Percentiles rank a stretch among this genome's conserved stretches.
Conservation (phyloP, 148 eudicot genomes). For the Amaranthus palmeri region DNA sequence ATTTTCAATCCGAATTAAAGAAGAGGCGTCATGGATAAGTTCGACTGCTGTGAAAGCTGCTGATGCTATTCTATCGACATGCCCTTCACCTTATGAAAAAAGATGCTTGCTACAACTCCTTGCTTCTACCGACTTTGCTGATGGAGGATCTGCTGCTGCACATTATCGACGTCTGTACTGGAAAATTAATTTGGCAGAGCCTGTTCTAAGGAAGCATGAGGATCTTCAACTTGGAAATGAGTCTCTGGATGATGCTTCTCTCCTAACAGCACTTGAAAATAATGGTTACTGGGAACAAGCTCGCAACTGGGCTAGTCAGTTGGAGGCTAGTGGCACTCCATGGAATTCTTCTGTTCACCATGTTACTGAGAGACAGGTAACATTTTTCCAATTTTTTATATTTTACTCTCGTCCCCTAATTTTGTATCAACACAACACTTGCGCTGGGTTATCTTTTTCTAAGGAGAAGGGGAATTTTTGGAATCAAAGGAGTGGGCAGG, state of each 20-base stretch:
- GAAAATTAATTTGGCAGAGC: slow-evolving; percentile 95
- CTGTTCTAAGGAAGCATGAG: slow-evolving; percentile 66
- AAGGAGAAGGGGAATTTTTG: too few relatives aligned
- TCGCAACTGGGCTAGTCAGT: slow-evolving; percentile 79
- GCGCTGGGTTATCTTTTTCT: too few relatives aligned
- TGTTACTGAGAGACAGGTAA: slow-evolving; percentile 95
- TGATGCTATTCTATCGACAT: slow-evolving; percentile 74
- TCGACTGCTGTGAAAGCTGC: slow-evolving; percentile 87
- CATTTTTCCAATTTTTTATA: neutral
- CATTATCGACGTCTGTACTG: slow-evolving; percentile 69
- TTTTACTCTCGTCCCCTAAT: neutral
- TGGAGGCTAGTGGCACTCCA: slow-evolving; percentile 79
- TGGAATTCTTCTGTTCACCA: slow-evolving; percentile 80
- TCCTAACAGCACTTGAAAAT: slow-evolving; percentile 63
- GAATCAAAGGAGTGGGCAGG: too few relatives aligned
- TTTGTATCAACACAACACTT: neutral
- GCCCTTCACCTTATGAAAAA: slow-evolving; percentile 93
- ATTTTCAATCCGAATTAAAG: slow-evolving; percentile 78
- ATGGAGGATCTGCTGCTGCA: slow-evolving; percentile 70
- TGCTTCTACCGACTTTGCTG: slow-evolving; percentile 80
- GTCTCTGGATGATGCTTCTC: slow-evolving; percentile 80
- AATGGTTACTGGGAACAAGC: slow-evolving; percentile 96
- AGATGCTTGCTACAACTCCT: slow-evolving; percentile 86
- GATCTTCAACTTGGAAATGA: slow-evolving; percentile 70
- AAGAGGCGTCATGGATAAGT: slow-evolving; percentile 75